phyloP scores from a whole-genome alignment of 2,329 filamentous ascomycete genomes.

The Magnaporthiopsis rhizophila region DNA sequence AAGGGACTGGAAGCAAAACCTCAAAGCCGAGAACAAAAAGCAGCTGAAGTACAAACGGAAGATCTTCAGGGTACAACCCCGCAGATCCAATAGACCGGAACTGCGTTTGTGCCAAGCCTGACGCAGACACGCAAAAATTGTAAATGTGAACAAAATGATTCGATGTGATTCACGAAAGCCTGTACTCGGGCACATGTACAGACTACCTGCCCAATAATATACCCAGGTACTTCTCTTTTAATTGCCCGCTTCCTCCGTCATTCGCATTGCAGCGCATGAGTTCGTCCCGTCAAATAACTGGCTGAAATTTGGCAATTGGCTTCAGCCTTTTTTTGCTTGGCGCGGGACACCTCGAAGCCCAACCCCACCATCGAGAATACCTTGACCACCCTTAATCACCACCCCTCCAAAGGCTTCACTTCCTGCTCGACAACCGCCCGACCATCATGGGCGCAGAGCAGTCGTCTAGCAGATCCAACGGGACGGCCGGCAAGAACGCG shows the following conservation, averaged over 20 bases:
- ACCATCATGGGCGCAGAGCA: constrained; percentile 46
- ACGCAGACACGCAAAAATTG: background rate
- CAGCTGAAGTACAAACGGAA: background rate
- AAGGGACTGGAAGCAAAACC: no score
- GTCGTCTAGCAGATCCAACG: constrained; percentile 33
- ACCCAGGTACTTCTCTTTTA: background rate
- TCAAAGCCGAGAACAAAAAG: no score
- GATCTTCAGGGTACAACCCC: background rate
- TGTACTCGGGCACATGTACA: background rate
- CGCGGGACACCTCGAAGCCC: background rate
- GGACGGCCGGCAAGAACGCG: constrained; percentile 14
- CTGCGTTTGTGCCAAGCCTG: no score
- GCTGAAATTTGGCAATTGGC: background rate
- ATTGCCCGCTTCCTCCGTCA: no score
- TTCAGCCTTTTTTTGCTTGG: background rate
- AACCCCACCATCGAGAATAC: background rate
- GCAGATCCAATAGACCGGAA: background rate
- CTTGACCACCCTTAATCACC: background rate
- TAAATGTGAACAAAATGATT: background rate
- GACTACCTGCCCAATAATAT: background rate
- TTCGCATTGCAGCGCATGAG: background rate
- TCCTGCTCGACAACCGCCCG: constrained; percentile 4
- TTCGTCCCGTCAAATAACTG: background rate
- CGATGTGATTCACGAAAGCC: background rate
- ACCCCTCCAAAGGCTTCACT: background rate